phyloP scores from a whole-genome alignment of 306 rosid genomes.

The Castanea mollissima region DNA sequence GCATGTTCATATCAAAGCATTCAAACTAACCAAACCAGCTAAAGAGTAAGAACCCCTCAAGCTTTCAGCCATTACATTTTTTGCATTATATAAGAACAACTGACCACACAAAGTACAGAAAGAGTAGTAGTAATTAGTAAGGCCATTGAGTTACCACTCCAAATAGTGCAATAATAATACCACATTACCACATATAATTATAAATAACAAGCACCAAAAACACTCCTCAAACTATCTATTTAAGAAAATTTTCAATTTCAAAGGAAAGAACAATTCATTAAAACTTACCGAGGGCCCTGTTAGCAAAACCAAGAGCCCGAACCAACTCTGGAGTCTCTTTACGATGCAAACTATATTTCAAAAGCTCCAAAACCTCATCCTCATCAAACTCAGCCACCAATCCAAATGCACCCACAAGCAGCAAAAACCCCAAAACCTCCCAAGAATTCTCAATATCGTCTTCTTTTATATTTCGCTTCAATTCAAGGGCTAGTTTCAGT shows the following conservation, averaged over 20 bases:
- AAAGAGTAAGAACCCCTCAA: too few species aligned
- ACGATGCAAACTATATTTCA: slow-evolving; percentile 14
- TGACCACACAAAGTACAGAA: too few species aligned
- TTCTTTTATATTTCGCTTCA: slow-evolving; percentile 27
- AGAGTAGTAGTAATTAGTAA: too few species aligned
- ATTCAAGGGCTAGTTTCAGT: slow-evolving; percentile 18
- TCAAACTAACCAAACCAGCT: neutral
- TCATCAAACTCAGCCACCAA: slow-evolving; percentile 28
- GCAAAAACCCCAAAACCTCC: slow-evolving; percentile 32
- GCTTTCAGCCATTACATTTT: too few species aligned
- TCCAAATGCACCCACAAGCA: slow-evolving; percentile 30
- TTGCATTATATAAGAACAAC: too few species aligned
- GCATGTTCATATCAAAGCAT: neutral
- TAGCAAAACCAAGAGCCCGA: slow-evolving; percentile 34
- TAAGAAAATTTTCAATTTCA: neutral
- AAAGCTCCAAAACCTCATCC: slow-evolving; percentile 28
- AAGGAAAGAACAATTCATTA: neutral
- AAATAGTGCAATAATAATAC: neutral
- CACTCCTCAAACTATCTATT: neutral
- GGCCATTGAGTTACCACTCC: too few species aligned
- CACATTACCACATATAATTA: neutral
- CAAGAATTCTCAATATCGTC: slow-evolving; percentile 17
- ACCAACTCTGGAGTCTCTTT: slow-evolving; percentile 34
- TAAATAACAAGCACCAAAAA: neutral
- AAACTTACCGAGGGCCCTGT: slow-evolving; percentile 40